Base-by-base conservation (phyloP, 495 filamentous ascomycete species). In the Copromyces sp. region DNA sequence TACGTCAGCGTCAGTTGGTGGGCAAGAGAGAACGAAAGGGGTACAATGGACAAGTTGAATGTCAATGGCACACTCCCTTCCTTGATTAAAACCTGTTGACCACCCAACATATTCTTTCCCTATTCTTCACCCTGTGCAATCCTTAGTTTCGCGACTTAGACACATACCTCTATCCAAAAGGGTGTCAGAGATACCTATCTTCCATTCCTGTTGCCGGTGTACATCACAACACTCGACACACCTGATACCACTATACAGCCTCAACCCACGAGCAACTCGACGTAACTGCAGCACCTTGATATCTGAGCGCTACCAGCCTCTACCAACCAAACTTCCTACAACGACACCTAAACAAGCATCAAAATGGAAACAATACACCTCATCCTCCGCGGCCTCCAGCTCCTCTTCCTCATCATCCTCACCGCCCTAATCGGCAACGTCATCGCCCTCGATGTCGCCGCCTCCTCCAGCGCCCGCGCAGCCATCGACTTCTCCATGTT, bases 401-500 rank as follows among this genome's bases (percentile, higher is more conserved):
- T 86, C 72, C 74, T 86, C 71, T 81, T 82, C 65, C 75, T 81
- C 70, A 69, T 86, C 42, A 76, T 86, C 74, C 78, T 81, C 17
- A 85, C 84, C 8, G 84, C 79, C 35, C 81, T 86, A 41, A 80
- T 86, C 77, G 84, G 84, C 77, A 86, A 86, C 74, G 81, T 86
- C 75, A 83, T 85, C 74, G 82, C 83, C 14, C 80, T 65, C 75
- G 84, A 84, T 75, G 70, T 80, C 39, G 70, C 68, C 75, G 83
- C 81, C 69, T 77, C 83, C 37, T 70, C 69, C 39, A 72, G 75
- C 9, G 80, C 82, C 40, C 79, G 78, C 32, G 77, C 83, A 20
- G 82, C 84, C 74, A 77, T 85, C 78, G 85, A 86, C 79, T 86
- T 85, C 78, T 74, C 80, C 76, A 85, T 86, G 81, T 86, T 86